phyloP scores from a whole-genome alignment of 2,329 filamentous ascomycete genomes.

The Sporothrix brunneoviolacea region DNA sequence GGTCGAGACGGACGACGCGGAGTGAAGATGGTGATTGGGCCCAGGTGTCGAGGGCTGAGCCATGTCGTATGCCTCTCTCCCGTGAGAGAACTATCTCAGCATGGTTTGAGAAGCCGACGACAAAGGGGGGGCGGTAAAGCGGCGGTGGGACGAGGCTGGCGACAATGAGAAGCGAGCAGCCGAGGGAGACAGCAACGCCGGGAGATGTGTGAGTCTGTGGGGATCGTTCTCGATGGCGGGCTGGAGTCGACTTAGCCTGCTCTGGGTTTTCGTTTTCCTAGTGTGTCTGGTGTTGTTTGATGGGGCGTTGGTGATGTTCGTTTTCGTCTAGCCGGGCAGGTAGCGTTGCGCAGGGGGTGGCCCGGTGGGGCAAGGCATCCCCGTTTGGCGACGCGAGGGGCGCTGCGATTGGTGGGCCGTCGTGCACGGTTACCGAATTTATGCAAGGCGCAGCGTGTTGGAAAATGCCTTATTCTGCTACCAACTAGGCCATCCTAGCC shows the following conservation, averaged over 20 bases:
- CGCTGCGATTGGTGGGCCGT: not conserved
- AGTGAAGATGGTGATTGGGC: not conserved
- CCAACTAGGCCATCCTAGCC: too few relatives aligned
- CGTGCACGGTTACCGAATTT: not conserved
- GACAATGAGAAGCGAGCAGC: not conserved
- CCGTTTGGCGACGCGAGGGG: not conserved
- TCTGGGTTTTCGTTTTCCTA: not conserved
- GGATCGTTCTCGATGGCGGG: not conserved
- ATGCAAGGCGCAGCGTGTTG: too few relatives aligned
- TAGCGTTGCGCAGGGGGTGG: not conserved
- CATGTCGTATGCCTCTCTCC: slow-evolving; percentile 18
- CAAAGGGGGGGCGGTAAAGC: not conserved
- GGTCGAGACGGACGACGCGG: slow-evolving; percentile 3
- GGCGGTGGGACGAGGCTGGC: not conserved
- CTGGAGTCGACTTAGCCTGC: not conserved
- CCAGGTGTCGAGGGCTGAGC: slow-evolving; percentile 14
- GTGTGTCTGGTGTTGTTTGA: not conserved
- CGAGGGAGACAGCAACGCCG: not conserved
- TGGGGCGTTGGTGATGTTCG: not conserved
- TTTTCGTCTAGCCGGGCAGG: not conserved
- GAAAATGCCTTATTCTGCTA: too few relatives aligned
- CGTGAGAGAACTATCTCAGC: slow-evolving; percentile 18
- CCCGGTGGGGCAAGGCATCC: not conserved
- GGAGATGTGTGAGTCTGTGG: not conserved
- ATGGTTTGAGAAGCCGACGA: slow-evolving; percentile 10